Base-by-base conservation (phyloP, 306 rosid genomes). In the Hylodesmum podocarpum region DNA sequence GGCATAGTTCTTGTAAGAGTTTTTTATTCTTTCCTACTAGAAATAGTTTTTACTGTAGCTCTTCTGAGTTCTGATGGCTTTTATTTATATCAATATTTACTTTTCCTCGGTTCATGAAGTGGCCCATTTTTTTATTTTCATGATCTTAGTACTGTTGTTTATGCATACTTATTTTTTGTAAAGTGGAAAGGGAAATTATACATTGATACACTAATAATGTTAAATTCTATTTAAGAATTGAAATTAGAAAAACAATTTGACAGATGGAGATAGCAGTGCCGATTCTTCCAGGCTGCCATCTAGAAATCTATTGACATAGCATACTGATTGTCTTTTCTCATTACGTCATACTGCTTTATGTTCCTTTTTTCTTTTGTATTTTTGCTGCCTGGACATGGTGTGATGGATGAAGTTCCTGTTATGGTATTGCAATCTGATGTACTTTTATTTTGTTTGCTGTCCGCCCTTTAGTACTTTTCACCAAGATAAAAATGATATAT, bases 31-130 rank as follows among this genome's bases (percentile, higher is more conserved):
- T 63, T 63, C 33, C 6, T 10, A 44, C 21, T 66, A 73, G 31
- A 13, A 24, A 15, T 74, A 57, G 36, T 81, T 73, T 69, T 39
- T 13, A 16, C 47, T 46, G 69, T 68, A 33, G 18, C 65, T 10
- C 36, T 43, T 55, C 14, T 24, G 27, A 36, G 24, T 43, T 55
- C 34, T 24, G 25, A 28, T 50, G 25, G 22, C 24, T 24, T 34
- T 70, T 55, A 6, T 55, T 33, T 70, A 36, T 58, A 8, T 19
- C 57, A 54, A 29, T 58, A 33, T 62, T 11, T 34, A 37, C 31
- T 44, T 3, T 7, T 28, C 14, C 5, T 46, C 33, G 44, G 41
- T 76, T 66, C 39, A 11, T 39, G n/a, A 4, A 50, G 73, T 54
- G 16, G 59, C 12, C 24, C 46, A 61, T 50, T 47, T 25, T 25